These are phyloP conservation scores for Apiospora hydei DNA, from an alignment of 2,329 filamentous ascomycete species.

Conservation along the genomic window DNA sequence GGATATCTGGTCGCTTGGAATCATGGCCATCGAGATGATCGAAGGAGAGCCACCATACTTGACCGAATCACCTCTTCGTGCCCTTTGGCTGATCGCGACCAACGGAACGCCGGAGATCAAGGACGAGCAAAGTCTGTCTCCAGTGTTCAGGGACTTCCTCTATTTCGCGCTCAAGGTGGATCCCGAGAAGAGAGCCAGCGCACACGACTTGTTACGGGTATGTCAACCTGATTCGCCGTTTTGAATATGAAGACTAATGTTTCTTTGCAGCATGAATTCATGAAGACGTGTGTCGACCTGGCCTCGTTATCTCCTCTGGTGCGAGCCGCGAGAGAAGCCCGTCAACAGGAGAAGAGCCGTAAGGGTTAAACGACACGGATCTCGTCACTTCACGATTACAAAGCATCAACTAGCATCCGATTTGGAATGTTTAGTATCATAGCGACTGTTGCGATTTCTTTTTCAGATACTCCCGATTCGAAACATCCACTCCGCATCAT, in stretches of 20 bases:
- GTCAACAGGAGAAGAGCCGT: constrained; percentile 83
- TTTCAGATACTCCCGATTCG: constrained; percentile 20
- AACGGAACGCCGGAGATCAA: constrained; percentile 96
- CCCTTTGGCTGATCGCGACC: constrained; percentile 94
- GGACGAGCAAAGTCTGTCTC: constrained; percentile 82
- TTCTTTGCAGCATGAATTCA: constrained; percentile 74
- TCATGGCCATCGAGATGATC: constrained; percentile 99
- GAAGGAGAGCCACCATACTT: constrained; percentile 97
- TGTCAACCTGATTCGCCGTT: constrained; percentile 47
- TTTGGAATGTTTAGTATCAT: constrained; percentile 15
- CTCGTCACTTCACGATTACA: constrained; percentile 8
- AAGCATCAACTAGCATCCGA: constrained; percentile 12
- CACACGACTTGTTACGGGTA: constrained; percentile 91
- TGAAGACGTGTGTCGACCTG: constrained; percentile 77
- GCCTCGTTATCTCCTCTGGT: constrained; percentile 86
- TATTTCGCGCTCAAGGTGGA: constrained; percentile 95
- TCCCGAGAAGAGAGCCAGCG: constrained; percentile 94
- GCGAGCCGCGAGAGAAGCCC: constrained; percentile 81
- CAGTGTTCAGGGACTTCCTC: constrained; percentile 89
- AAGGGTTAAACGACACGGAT: constrained; percentile 57
- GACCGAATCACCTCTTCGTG: constrained; percentile 91
- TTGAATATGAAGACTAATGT: constrained; percentile 32
- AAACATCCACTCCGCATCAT: constrained; percentile 14
- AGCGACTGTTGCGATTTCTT: constrained; percentile 21
- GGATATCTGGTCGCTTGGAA: constrained; percentile 97